Percentiles rank a stretch among this genome's conserved stretches.
Evolutionary conservation across 1,139 yeast species (phyloP).

Genomic region (Suhomyces anneliseae): DNA sequence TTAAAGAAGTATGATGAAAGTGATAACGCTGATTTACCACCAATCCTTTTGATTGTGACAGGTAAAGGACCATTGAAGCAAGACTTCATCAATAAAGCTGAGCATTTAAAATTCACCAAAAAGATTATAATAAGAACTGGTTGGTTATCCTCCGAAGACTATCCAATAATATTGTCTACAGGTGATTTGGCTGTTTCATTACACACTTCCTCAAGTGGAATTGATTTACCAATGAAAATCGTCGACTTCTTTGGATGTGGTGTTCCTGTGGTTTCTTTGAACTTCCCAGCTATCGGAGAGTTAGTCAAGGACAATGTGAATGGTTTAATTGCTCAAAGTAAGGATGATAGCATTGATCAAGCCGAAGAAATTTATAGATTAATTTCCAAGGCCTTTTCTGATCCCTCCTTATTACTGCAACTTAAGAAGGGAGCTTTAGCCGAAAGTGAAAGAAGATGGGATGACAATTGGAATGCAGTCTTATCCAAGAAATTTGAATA

Average conservation of each 20-base stretch:
- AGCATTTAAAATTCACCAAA: constrained; percentile 36
- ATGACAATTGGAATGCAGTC: constrained; percentile 60
- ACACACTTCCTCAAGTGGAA: constrained; percentile 89
- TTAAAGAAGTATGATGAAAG: constrained; percentile 48
- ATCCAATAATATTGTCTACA: constrained; percentile 69
- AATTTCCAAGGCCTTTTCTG: constrained; percentile 46
- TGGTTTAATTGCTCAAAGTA: constrained; percentile 40
- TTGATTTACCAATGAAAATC: constrained; percentile 96
- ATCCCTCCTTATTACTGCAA: constrained; percentile 28
- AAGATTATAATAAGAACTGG: constrained; percentile 58
- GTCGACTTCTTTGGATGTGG: constrained; percentile 97
- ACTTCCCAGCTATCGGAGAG: constrained; percentile 71
- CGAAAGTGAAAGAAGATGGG: constrained; percentile 75
- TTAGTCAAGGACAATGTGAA: constrained; percentile 49
- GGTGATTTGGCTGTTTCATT: constrained; percentile 90
- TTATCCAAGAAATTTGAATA: constrained; percentile 24
- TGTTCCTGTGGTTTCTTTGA: constrained; percentile 79
- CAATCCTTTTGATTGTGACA: constrained; percentile 70
- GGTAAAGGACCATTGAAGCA: constrained; percentile 88
- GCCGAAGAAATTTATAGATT: constrained; percentile 52
- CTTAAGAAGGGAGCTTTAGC: constrained; percentile 67
- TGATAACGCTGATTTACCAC: constrained; percentile 33
- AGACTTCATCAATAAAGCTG: constrained; percentile 48
- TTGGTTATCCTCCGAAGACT: constrained; percentile 81
- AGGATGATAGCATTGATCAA: constrained; percentile 44